Base-by-base conservation (phyloP, 306 rosid genomes). In the Carpinus fangiana region DNA sequence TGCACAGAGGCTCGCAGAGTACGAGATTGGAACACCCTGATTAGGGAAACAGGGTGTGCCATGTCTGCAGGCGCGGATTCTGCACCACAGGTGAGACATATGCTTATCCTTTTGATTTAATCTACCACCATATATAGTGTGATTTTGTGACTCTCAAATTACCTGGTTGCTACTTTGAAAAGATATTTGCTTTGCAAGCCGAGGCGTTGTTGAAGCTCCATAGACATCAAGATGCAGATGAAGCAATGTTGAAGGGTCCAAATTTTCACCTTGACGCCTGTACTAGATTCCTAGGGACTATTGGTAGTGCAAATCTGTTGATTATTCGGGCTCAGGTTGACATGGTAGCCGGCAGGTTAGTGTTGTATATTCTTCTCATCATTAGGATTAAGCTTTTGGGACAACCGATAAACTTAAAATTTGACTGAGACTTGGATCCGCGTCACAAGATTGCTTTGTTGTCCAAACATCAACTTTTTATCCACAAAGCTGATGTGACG, bases 181-280 rank as follows among this genome's bases (percentile, higher is more conserved):
- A 94, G 98, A 94, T 92, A 81, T 90, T 75, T 81, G 86, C 90
- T 48, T 59, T 94, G 80, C 93, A 92, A 90, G 97, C 97, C 0
- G 95, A 94, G 84, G 97, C 97, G 31, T 70, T 89, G 36, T 50
- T 92, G 81, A 94, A 87, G 88, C 93, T 94, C 45, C 87, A 80
- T 59, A 94, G 79, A 78, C 91, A 88, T 79, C 89, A 94, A 78
- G 97, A 94, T 26, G 97, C 97, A 9, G 95, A 87, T 23, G 89
- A 86, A 41, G 83, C 91, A 72, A 80, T 92, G 72, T 83, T 88
- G 48, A 90, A 83, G 70, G 86, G 94, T 54, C 94, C 94, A 38
- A 82, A 80, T 21, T 88, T 94, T 65, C 90, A 84, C 43, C 89
- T 84, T 21, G 97, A 92, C 41, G 85, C 83, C 50, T 89, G 92